Base-by-base conservation (phyloP, 73 alveolate species). In the Paramecium primaurelia region DNA sequence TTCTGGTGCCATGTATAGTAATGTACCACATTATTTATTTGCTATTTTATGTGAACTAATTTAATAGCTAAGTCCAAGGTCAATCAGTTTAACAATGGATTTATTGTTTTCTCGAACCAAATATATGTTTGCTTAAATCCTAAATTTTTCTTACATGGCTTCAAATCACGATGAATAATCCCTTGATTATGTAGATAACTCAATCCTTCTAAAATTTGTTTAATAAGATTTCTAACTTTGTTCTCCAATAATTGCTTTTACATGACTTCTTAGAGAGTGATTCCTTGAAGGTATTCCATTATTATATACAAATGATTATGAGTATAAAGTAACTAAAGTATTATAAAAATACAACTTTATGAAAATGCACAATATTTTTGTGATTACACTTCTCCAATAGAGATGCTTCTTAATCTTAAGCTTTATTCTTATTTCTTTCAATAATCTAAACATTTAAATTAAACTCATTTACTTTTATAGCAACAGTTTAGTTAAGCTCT, bases 1-100 rank as follows among this genome's bases (percentile, higher is more conserved):
- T 73, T 73, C 87, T 11, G 87, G 87, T 20, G 87, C 87, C 87
- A 73, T 73, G 36, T 73, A 73, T 36, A 73, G 5, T 25, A 73
- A 16, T 14, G 87, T 73, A 8, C 87, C 87, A 20, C 87, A 73
- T 37, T 37, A 44, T 28, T 73, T 37, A 32, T 32, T 34, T 10
- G 87, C 47, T 44, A 37, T 37, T 37, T 73, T 73, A 7, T 73
- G 59, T 12, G 58, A 32, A 73, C 60, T 73, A 2, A 73, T 73
- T 44, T 73, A 22, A 73, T 73, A 73, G 58, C 87, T 40, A 25
- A 73, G 59, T 38, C 87, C 87, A 20, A 73, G 32, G 36, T 73
- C 87, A 36, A 73, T 73, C 37, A 73, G 59, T 38, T 73, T 73
- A 34, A 73, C 58, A 36, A 73, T 44, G 34, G 58, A 20, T 40